Evolutionary conservation across 345 rosid genomes (phyloP).

Genomic region (Dimocarpus longan): DNA sequence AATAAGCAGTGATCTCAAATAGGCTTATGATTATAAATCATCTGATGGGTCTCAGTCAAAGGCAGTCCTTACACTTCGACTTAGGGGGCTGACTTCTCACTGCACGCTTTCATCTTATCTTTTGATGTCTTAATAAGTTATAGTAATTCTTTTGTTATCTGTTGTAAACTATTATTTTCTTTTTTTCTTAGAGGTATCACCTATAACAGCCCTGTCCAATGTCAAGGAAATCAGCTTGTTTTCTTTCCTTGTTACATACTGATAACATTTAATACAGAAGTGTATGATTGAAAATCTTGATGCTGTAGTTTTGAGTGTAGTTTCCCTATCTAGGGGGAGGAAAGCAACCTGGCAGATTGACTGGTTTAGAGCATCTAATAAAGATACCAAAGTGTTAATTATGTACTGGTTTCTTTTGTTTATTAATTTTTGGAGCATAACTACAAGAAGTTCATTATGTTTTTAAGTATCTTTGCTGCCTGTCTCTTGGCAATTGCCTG

Average conservation of each 20-base stretch:
- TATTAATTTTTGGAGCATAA: background rate
- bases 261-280: background rate
- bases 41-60: background rate
- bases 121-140: constrained; percentile 1
- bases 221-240: background rate
- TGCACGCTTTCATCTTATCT: background rate
- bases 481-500: background rate
- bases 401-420: background rate
- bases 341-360: background rate
- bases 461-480: background rate
- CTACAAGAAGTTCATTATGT: background rate
- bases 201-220: background rate
- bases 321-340: no score
- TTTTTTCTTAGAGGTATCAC: background rate
- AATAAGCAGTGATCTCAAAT: constrained; percentile 1
- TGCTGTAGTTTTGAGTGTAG: background rate
- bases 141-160: background rate
- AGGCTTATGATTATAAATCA: constrained; percentile 16
- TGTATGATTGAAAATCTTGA: constrained; percentile 2
- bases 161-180: background rate
- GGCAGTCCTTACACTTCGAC: background rate
- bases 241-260: background rate
- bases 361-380: background rate
- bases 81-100: background rate
- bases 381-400: background rate